Base-by-base conservation (phyloP, 2,329 filamentous ascomycete species). In the Polychaeton citri region DNA sequence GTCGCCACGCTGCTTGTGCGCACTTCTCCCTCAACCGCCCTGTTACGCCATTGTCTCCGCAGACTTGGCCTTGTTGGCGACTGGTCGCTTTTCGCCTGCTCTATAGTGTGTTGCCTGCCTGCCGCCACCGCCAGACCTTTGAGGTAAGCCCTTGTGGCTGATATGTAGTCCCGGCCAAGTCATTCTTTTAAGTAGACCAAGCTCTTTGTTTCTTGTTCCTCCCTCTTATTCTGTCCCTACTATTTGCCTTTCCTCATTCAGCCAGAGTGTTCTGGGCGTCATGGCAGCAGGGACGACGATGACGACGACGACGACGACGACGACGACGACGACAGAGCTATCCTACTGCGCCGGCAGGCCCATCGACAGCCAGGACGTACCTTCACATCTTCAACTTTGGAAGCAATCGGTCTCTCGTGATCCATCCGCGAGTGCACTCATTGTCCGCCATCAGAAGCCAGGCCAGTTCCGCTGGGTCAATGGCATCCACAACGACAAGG, bases 381-480 rank as follows among this genome's bases (percentile, higher is more conserved):
- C 24, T 28, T 52, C 52, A 19, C 52, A 54, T 41, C 43, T 54
- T 17, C 46, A 49, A 38, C 40, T 52, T n/a, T 54, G 48, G 43
- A 50, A 54, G 39, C 46, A 52, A 17, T 43, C 46, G 13, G 51
- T 54, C 31, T 44, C 44, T 24, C 40, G 48, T 24, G 37, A 45
- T 21, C 50, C 52, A 24, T 51, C 51, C 39, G 49, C 45, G 21
- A 46, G 44, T 17, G 51, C 50, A 19, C 41, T 54, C 38, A 53
- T 53, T 37, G 46, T 49, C 32, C 44, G 44, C 34, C 50, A 54
- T 35, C 50, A 54, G 33, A 43, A 45, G 19, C 45, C 51, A 4
- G 33, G 38, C 19, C 41, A 43, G 37, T 53, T 53, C 38, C 46
- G 43, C 30, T 54, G 52, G 51, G 45, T 54, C 12, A 48, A 48